Evolutionary conservation across 805 yeast genomes (phyloP), one percentile per base, ranked within the genome.

Genomic region (Wickerhamiella azyma): DNA sequence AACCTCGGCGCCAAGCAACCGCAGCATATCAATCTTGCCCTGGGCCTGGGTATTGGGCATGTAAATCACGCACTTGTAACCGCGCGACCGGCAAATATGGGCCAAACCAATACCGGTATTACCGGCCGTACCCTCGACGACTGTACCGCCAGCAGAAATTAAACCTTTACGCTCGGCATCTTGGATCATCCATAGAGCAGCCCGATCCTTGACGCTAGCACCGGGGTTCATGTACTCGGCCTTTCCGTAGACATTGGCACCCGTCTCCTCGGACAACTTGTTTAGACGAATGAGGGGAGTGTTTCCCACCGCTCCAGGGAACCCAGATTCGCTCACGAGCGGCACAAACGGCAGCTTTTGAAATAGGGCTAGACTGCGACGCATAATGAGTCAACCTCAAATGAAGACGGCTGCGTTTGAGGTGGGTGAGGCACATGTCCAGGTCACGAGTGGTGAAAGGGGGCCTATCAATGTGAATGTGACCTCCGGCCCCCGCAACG

Each of bases 41-140:
- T 81, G 82, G 5, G 92, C 75, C 62, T 85, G 94, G 2, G 94
- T 84, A 63, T 85, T 76, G 48, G 96, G 96, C 86, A 85, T 85
- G 68, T 84, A 85, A 48, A 85, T 81, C 42, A 85, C 77, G 61
- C 92, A 77, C 47, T 80, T 75, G 69, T 85, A 85, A 26, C 94
- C 94, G 54, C 79, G 75, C 41, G 88, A 74, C 30, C 94, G 69
- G 59, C 94, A 83, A 39, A 67, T 62, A 53, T 76, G 80, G 6
- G 94, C 95, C 47, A 85, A 66, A 1, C 95, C 95, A 54, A 85
- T 85, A 14, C 95, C 96, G n/a, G 96, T 85, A 65, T 85, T 85
- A 28, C 96, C 96, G 2, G 96, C 96, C 10, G 95, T 85, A 7
- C 94, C 94, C 63, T 85, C 96, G 14, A 85, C 88, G 26, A 85